Percentiles rank a stretch among this genome's conserved stretches.
Evolutionary conservation across 106 monocot genomes (phyloP).

Genomic region (Iris macrosiphon): DNA sequence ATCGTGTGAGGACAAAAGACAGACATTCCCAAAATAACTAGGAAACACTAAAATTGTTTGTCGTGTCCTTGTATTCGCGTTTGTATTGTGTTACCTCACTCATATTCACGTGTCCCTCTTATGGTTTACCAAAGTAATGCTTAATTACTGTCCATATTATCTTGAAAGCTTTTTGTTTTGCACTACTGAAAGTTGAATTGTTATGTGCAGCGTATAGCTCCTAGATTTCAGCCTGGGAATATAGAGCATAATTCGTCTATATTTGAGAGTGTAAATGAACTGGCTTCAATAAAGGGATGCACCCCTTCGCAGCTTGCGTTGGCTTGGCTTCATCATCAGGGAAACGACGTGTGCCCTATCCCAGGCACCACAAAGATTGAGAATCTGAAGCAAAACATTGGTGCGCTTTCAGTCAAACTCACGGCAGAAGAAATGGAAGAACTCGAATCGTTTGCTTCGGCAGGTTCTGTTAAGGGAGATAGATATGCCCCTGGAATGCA

Average conservation of each 20-base stretch:
- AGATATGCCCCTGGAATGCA: conserved; percentile 7
- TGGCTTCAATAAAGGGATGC: conserved; percentile 66
- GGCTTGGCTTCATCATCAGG: conserved; percentile 80
- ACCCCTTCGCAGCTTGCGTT: conserved; percentile 74
- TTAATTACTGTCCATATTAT: too few species aligned
- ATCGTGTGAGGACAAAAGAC: too few species aligned
- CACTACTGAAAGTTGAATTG: too few species aligned
- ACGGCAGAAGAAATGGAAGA: conserved; percentile 39
- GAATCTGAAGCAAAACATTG: conserved; percentile 49
- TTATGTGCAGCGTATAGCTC: conserved; percentile 12
- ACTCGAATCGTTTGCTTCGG: conserved; percentile 29
- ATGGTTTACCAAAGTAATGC: too few species aligned
- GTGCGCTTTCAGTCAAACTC: conserved; percentile 34
- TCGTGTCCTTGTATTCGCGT: too few species aligned
- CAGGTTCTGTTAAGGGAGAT: conserved; percentile 26
- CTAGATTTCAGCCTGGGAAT: conserved; percentile 54
- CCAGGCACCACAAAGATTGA: conserved; percentile 59
- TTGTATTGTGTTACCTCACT: too few species aligned
- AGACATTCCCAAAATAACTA: too few species aligned
- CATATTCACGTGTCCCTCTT: too few species aligned
- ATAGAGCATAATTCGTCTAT: conserved; percentile 41
- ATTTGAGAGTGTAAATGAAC: conserved; percentile 52
- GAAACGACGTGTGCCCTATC: conserved; percentile 74
- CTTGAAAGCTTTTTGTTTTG: too few species aligned
- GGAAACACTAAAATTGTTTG: too few species aligned